Evolutionary conservation across 306 rosid genomes (phyloP).

Genomic region (Quercus agrifolia): DNA sequence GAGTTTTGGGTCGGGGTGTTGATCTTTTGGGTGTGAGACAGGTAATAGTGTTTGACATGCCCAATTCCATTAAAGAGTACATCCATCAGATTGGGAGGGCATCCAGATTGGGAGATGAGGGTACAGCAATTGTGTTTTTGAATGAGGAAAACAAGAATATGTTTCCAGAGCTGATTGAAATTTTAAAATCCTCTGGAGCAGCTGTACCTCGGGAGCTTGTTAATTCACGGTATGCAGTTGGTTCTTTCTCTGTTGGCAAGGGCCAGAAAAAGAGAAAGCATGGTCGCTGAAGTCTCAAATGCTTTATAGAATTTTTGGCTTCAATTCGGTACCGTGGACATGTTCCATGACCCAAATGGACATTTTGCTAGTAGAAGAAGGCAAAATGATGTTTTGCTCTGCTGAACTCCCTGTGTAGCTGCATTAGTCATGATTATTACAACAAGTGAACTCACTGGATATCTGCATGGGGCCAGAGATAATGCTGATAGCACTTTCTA

Average conservation of each 20-base stretch:
- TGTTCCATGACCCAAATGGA: background rate
- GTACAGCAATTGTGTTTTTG: conserved; percentile 66
- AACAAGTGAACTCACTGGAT: background rate
- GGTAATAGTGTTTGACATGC: conserved; percentile 80
- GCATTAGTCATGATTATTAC: background rate
- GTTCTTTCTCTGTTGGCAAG: conserved; percentile 30
- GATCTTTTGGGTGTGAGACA: conserved; percentile 77
- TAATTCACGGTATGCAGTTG: conserved; percentile 37
- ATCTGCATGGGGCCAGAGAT: background rate
- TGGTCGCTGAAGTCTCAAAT: conserved; percentile 11
- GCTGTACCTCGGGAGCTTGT: conserved; percentile 68
- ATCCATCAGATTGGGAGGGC: conserved; percentile 90
- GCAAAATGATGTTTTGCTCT: background rate
- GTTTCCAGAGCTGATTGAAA: conserved; percentile 51
- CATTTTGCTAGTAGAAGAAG: background rate
- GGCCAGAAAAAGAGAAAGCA: conserved; percentile 44
- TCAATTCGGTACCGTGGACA: background rate
- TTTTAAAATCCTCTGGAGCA: conserved; percentile 63
- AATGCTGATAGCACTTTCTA: background rate
- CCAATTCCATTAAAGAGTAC: conserved; percentile 75
- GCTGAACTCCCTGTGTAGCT: background rate
- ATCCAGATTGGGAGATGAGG: conserved; percentile 85
- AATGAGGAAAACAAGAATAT: conserved; percentile 64
- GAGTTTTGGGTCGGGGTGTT: conserved; percentile 81
- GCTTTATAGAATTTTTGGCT: background rate